Conservation (phyloP, 352 stramenopile genomes). For the Aphanomyces cochlioides region DNA sequence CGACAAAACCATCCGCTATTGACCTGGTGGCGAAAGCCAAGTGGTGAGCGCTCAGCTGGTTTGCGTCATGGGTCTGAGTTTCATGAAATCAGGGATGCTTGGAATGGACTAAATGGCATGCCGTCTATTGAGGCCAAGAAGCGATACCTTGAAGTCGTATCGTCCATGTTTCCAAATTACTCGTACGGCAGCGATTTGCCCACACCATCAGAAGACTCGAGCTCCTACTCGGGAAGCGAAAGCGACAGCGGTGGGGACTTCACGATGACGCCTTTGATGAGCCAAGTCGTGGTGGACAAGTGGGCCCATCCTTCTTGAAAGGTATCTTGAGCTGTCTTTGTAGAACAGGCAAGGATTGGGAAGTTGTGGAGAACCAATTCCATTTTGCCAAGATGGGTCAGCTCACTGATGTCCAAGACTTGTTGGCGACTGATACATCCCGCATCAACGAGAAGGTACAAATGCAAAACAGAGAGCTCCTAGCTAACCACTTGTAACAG, state of each 20-base stretch:
- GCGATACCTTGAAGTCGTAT: slow-evolving; percentile 65
- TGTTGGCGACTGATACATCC: slow-evolving; percentile 46
- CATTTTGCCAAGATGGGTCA: slow-evolving; percentile 68
- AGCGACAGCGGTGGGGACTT: slow-evolving; percentile 31
- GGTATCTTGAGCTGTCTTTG: background rate
- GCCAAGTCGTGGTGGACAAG: slow-evolving; percentile 67
- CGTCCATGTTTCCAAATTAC: slow-evolving; percentile 69
- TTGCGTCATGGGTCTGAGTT: background rate
- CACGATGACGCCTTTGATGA: slow-evolving; percentile 48
- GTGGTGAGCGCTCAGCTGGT: slow-evolving; percentile 40
- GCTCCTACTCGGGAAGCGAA: slow-evolving; percentile 13
- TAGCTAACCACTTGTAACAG: slow-evolving; percentile 30
- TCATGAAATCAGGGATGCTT: slow-evolving; percentile 50
- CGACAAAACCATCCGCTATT: slow-evolving; percentile 54
- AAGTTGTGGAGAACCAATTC: slow-evolving; percentile 65
- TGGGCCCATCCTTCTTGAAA: slow-evolving; percentile 35
- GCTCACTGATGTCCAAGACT: slow-evolving; percentile 46
- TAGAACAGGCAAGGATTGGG: slow-evolving; percentile 74
- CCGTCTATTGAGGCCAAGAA: slow-evolving; percentile 48
- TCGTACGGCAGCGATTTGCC: slow-evolving; percentile 21
- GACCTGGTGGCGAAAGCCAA: slow-evolving; percentile 68
- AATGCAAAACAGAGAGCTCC: slow-evolving; percentile 32
- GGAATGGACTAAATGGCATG: slow-evolving; percentile 59
- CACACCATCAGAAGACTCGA: background rate
- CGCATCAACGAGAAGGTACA: slow-evolving; percentile 26